A percentile compares a stretch with the other conserved stretches of the same genome.
These are phyloP conservation scores for Phytopythium montanum DNA, from an alignment of 352 stramenopile genomes.

Conservation along the genomic window DNA sequence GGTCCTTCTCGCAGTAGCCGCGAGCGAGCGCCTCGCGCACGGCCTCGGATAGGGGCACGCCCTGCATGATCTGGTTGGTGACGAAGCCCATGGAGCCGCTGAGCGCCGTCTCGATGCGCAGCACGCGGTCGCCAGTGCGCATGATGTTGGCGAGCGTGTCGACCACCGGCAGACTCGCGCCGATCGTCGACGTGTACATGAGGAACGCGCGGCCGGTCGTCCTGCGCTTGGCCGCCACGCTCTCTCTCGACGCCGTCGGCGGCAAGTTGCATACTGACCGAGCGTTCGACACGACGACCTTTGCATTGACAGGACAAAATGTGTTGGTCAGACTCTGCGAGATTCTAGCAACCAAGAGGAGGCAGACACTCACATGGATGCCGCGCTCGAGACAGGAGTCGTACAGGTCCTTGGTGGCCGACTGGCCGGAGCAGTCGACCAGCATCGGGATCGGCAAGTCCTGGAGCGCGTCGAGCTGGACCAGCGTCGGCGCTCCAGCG, in stretches of 20 bases:
- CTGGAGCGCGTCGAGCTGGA: slow-evolving; percentile 54
- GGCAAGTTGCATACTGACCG: slow-evolving; percentile 50
- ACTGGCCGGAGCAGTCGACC: slow-evolving; percentile 67
- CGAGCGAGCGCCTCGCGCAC: slow-evolving; percentile 41
- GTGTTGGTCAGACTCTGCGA: not conserved
- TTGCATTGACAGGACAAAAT: not conserved
- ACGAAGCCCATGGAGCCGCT: slow-evolving; percentile 75
- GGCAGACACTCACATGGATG: slow-evolving; percentile 35
- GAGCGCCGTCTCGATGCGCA: slow-evolving; percentile 51
- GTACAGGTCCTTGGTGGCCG: slow-evolving; percentile 50
- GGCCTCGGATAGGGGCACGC: slow-evolving; percentile 51
- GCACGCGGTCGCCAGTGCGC: slow-evolving; percentile 62
- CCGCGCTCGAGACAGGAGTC: slow-evolving; percentile 55
- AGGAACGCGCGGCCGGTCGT: slow-evolving; percentile 58
- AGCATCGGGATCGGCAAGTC: slow-evolving; percentile 71
- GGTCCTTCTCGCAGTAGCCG: slow-evolving; percentile 69
- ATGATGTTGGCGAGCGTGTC: slow-evolving; percentile 76
- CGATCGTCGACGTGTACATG: slow-evolving; percentile 81
- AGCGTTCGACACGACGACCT: slow-evolving; percentile 66
- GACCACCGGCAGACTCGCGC: slow-evolving; percentile 62
- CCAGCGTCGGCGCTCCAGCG: slow-evolving; percentile 34
- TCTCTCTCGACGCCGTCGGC: slow-evolving; percentile 51
- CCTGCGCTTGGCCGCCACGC: slow-evolving; percentile 34
- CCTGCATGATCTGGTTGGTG: slow-evolving; percentile 73
- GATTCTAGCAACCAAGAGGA: not conserved